Percentiles rank a stretch among this genome's conserved stretches.
Evolutionary conservation across 139 green algal species (phyloP).

Genomic region (Volvox africanus): DNA sequence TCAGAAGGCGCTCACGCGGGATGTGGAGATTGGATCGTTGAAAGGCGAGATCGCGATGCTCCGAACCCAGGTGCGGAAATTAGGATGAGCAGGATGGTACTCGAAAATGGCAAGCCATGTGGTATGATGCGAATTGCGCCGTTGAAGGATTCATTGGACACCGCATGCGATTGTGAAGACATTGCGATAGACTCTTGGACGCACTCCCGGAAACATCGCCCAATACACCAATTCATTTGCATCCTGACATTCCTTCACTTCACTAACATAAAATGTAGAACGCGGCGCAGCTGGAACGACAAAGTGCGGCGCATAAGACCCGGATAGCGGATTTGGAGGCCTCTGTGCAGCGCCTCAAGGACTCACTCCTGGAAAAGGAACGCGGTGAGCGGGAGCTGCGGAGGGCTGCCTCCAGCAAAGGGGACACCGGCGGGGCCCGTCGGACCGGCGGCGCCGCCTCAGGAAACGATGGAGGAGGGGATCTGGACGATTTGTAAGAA

Average conservation of each 20-base stretch:
- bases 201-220: too few species aligned
- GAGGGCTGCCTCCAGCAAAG: background rate
- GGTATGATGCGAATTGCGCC: too few species aligned
- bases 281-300: constrained; percentile 21
- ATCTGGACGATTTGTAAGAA: constrained; percentile 9
- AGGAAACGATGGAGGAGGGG: background rate
- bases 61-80: background rate
- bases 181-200: too few species aligned
- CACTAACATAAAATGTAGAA: background rate
- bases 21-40: constrained; percentile 35
- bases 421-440: background rate
- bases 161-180: too few species aligned
- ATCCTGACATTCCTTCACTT: too few species aligned
- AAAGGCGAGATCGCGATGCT: constrained; percentile 46
- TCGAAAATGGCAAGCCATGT: too few species aligned
- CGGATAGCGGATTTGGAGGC: constrained; percentile 26
- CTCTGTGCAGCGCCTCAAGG: constrained; percentile 18
- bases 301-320: constrained; percentile 2
- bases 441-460: too few species aligned
- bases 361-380: constrained; percentile 23
- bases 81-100: too few species aligned
- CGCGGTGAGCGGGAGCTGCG: constrained; percentile 7
- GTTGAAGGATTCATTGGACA: too few species aligned
- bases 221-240: too few species aligned
- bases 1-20: constrained; percentile 16